Conservation (phyloP, 441 rosid genomes). For the Adansonia grandidieri region DNA sequence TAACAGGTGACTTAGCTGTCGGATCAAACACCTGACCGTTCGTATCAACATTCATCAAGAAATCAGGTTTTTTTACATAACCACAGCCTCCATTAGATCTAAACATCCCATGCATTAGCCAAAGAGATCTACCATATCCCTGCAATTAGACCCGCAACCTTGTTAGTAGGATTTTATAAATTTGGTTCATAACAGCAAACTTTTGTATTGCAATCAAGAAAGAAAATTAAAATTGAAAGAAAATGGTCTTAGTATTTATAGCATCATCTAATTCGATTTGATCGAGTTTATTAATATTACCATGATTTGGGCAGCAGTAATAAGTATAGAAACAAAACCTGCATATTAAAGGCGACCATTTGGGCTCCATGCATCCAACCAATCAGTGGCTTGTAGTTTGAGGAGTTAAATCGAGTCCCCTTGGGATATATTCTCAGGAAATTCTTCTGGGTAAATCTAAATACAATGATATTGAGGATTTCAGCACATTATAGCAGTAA, state of each 20-base stretch:
- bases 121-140: conserved; percentile 63
- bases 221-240: too few species aligned
- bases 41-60: conserved; percentile 54
- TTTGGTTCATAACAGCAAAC: not conserved
- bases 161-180: conserved; percentile 1
- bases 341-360: conserved; percentile 74
- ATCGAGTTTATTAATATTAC: not conserved
- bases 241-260: not conserved
- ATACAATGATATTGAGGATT: conserved; percentile 13
- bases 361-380: conserved; percentile 79
- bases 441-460: conserved; percentile 60
- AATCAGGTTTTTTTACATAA: conserved; percentile 64
- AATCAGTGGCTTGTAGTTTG: conserved; percentile 60
- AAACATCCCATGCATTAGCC: conserved; percentile 77
- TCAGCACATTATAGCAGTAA: not conserved
- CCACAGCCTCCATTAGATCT: conserved; percentile 75
- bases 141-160: conserved; percentile 22
- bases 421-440: conserved; percentile 67
- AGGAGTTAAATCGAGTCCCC: conserved; percentile 63
- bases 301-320: not conserved
- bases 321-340: conserved; percentile 38
- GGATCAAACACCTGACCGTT: conserved; percentile 57
- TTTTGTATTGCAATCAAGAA: not conserved
- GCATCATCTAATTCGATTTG: not conserved
- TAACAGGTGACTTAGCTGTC: conserved; percentile 38